phyloP scores from a whole-genome alignment of 768 basidiomycete species.

The Suillus subaureus region DNA sequence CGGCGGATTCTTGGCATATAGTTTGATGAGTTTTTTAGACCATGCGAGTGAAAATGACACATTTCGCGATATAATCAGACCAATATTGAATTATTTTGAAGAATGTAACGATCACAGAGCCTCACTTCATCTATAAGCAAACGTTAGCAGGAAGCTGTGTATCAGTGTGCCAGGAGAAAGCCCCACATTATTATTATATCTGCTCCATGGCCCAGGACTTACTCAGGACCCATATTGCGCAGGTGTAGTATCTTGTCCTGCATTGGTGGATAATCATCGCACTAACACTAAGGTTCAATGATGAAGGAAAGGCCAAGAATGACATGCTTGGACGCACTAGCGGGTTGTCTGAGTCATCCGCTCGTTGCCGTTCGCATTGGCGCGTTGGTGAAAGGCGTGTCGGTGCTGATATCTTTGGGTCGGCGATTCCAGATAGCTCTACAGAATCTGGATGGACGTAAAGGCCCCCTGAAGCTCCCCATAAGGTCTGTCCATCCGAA shows the following conservation, averaged over 20 bases:
- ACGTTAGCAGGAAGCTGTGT: neutral
- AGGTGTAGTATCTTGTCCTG: neutral
- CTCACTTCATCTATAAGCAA: neutral
- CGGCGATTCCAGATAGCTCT: neutral
- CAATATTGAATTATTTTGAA: neutral
- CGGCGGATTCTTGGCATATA: neutral
- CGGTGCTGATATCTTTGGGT: neutral
- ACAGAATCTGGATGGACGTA: neutral
- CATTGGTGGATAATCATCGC: neutral
- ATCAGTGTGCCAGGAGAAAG: neutral
- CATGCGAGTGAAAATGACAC: neutral
- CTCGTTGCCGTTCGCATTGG: constrained; percentile 30
- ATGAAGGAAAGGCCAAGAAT: constrained; percentile 53
- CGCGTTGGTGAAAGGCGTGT: neutral
- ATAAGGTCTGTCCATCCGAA: neutral
- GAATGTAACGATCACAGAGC: neutral
- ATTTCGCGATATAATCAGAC: neutral
- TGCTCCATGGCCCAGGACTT: neutral
- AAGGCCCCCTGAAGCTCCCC: neutral
- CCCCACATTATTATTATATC: neutral
- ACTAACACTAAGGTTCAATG: constrained; percentile 4
- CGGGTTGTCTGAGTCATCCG: constrained; percentile 14
- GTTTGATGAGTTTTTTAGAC: neutral
- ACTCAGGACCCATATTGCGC: neutral
- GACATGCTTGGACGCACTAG: constrained; percentile 24